These are phyloP conservation scores for Trichophyton schoenleinii DNA, from an alignment of 2,329 filamentous ascomycete species.

Conservation along the genomic window DNA sequence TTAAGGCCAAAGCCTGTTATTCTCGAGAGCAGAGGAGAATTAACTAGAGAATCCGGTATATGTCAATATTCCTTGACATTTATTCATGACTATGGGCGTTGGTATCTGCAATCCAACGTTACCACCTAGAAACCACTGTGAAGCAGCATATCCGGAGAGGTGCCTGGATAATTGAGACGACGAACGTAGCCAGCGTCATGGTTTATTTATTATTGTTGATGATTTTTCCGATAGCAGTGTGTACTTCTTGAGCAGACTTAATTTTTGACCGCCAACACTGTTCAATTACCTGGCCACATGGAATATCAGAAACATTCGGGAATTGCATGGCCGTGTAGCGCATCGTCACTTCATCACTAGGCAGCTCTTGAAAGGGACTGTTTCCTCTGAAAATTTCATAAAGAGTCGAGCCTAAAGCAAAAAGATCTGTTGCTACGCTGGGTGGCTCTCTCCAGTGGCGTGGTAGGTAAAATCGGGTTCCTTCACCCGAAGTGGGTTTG, in stretches of 20 bases:
- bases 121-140: too few species aligned
- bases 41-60: too few species aligned
- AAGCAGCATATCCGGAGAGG: too few species aligned
- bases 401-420: constrained; percentile 16
- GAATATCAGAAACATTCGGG: constrained; percentile 14
- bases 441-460: constrained; percentile 15
- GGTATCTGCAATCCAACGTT: too few species aligned
- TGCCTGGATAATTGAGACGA: too few species aligned
- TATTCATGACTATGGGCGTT: too few species aligned
- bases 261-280: constrained; percentile 15
- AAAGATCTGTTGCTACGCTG: constrained; percentile 15
- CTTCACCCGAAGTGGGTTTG: constrained; percentile 13
- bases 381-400: constrained; percentile 14
- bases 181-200: too few species aligned
- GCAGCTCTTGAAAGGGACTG: constrained; percentile 14
- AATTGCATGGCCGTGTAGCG: constrained; percentile 13
- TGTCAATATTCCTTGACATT: too few species aligned
- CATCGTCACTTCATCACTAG: constrained; percentile 14
- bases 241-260: constrained; percentile 9
- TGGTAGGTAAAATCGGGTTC: constrained; percentile 15
- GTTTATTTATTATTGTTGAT: neutral
- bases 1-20: too few species aligned
- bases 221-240: neutral
- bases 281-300: constrained; percentile 15
- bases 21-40: too few species aligned